Conservation (phyloP, 2,329 filamentous ascomycete genomes). For the Neopestalotiopsis rosae region DNA sequence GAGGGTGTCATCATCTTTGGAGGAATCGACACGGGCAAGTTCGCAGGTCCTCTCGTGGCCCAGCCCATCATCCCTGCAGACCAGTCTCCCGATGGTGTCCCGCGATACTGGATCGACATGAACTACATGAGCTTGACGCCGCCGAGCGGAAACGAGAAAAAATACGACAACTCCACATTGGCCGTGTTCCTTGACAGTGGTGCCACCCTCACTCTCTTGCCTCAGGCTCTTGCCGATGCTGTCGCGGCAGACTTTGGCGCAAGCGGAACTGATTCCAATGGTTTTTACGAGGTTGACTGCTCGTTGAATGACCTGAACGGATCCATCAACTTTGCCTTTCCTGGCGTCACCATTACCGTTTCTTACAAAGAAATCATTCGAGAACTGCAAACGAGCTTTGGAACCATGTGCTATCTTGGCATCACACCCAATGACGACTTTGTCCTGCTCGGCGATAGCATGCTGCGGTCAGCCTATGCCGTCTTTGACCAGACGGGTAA, state of each 20-base stretch:
- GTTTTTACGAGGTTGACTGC: conserved; percentile 55
- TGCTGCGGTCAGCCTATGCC: conserved; percentile 60
- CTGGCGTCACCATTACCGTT: conserved; percentile 52
- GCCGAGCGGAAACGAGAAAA: conserved; percentile 38
- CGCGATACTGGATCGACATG: conserved; percentile 59
- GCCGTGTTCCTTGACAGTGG: conserved; percentile 75
- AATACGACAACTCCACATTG: conserved; percentile 44
- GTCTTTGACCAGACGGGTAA: conserved; percentile 58
- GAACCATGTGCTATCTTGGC: conserved; percentile 52
- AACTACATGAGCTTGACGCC: conserved; percentile 48
- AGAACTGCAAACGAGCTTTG: conserved; percentile 33
- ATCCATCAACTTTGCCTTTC: conserved; percentile 55
- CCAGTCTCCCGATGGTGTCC: conserved; percentile 59
- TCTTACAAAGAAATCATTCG: conserved; percentile 56
- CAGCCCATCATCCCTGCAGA: conserved; percentile 64
- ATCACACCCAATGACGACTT: conserved; percentile 53
- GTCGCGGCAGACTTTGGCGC: conserved; percentile 58
- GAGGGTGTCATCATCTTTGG: conserved; percentile 72
- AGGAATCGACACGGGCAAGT: conserved; percentile 70
- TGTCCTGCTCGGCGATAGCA: conserved; percentile 62
- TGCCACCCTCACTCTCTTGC: conserved; percentile 71
- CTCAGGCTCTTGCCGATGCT: conserved; percentile 55
- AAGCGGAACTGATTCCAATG: conserved; percentile 40
- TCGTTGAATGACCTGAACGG: conserved; percentile 44
- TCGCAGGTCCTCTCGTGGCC: conserved; percentile 60